Conservation (phyloP, 768 basidiomycete genomes). For the Chlorophyllum brunneum region DNA sequence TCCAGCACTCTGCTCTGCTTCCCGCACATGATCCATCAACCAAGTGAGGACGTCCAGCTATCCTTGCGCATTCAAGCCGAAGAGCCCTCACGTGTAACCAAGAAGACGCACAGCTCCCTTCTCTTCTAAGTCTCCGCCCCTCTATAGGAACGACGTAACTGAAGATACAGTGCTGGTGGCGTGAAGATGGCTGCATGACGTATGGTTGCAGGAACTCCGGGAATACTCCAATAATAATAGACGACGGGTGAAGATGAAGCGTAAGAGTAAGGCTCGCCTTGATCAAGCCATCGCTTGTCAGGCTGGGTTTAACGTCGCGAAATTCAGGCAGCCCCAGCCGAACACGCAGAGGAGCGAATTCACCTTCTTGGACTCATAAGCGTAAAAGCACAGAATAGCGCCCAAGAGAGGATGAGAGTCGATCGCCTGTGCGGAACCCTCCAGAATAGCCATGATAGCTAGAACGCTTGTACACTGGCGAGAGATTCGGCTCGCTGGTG, state of each 20-base stretch:
- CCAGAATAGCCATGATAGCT: neutral
- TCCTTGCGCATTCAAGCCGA: neutral
- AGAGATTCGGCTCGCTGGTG: neutral
- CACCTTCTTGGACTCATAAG: neutral
- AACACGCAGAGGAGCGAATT: neutral
- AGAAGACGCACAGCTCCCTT: no score
- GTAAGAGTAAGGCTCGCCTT: constrained; percentile 7
- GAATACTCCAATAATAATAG: constrained; percentile 20
- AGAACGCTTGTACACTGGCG: neutral
- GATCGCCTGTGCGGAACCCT: neutral
- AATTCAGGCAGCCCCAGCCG: neutral
- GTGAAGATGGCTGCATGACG: no score
- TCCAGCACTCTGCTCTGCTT: constrained; percentile 21
- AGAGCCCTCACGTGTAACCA: no score
- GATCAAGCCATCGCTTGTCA: constrained; percentile 31
- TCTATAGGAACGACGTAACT: no score
- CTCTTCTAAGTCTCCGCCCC: no score
- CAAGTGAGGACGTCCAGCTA: constrained; percentile 48
- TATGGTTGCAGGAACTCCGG: constrained; percentile 23
- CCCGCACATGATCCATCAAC: constrained; percentile 38
- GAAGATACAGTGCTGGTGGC: no score
- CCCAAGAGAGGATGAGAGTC: neutral
- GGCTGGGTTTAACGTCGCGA: no score
- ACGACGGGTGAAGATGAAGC: constrained; percentile 15
- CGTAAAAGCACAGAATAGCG: neutral